These are phyloP conservation scores for Mallotus repandus DNA, from an alignment of 441 rosid species.

Conservation along the genomic window DNA sequence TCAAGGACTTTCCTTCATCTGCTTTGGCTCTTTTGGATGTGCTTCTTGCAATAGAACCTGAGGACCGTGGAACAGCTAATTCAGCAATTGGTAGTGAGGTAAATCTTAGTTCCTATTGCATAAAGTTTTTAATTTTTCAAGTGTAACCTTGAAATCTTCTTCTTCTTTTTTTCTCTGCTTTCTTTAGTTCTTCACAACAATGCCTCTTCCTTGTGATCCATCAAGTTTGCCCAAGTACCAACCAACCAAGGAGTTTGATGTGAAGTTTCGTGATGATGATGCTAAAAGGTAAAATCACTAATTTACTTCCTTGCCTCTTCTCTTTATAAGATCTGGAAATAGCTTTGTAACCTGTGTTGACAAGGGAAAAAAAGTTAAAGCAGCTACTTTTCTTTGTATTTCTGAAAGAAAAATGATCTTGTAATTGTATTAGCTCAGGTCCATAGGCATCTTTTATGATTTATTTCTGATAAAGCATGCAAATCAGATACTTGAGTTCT, in stretches of 20 bases:
- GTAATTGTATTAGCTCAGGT: not conserved
- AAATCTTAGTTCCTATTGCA: slow-evolving; percentile 3
- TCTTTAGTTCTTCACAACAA: slow-evolving; percentile 65
- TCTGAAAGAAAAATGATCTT: not conserved
- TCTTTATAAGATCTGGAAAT: slow-evolving; percentile 9
- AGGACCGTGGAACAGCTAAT: slow-evolving; percentile 63
- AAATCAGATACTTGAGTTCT: not conserved
- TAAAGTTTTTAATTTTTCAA: not conserved
- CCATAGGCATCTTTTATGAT: not conserved
- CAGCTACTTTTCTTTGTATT: not conserved
- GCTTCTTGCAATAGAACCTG: slow-evolving; percentile 78
- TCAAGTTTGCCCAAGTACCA: slow-evolving; percentile 79
- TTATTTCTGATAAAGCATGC: not conserved
- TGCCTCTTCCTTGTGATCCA: slow-evolving; percentile 79
- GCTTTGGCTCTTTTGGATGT: slow-evolving; percentile 65
- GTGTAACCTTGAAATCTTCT: not conserved
- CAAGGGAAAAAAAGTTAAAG: not conserved
- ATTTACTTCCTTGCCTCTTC: not conserved
- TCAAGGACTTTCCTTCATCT: slow-evolving; percentile 67
- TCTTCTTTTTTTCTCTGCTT: slow-evolving; percentile 1
- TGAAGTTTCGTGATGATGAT: slow-evolving; percentile 64
- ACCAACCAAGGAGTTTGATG: slow-evolving; percentile 84
- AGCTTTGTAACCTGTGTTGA: not conserved
- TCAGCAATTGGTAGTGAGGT: slow-evolving; percentile 78
- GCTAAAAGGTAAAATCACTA: slow-evolving; percentile 48